phyloP scores from a whole-genome alignment of 1,139 yeast species.

The Scheffersomyces quercinus region DNA sequence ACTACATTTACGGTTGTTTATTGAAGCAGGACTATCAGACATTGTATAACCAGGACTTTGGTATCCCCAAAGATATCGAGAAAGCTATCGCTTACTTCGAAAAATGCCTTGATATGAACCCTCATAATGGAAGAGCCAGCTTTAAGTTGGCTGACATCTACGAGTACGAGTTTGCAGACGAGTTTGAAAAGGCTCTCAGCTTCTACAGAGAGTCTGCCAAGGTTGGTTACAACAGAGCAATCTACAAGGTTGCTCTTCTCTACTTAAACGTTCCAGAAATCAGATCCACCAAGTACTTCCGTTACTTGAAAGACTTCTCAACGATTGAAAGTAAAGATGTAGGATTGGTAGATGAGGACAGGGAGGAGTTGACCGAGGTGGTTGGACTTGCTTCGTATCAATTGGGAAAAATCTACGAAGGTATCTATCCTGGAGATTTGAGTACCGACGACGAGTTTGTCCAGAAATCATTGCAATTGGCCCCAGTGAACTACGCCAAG shows the following conservation, averaged over 20 bases:
- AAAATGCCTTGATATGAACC: conserved; percentile 33
- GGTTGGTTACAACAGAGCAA: conserved; percentile 46
- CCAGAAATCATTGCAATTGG: conserved; percentile 32
- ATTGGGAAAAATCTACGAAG: conserved; percentile 71
- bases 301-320: conserved; percentile 40
- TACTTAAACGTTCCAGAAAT: conserved; percentile 37
- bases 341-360: conserved; percentile 38
- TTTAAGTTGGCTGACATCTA: conserved; percentile 44
- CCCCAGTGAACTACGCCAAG: conserved; percentile 54
- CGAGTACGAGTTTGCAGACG: conserved; percentile 34
- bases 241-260: conserved; percentile 42
- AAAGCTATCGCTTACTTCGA: conserved; percentile 35
- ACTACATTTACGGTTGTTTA: conserved; percentile 41
- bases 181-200: conserved; percentile 34
- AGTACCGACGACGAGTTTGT: conserved; percentile 39
- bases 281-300: conserved; percentile 38
- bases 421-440: conserved; percentile 54
- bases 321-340: conserved; percentile 37
- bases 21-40: conserved; percentile 36
- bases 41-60: conserved; percentile 40
- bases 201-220: conserved; percentile 42
- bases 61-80: conserved; percentile 30
- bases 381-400: conserved; percentile 49
- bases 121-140: conserved; percentile 35
- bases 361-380: conserved; percentile 43